A percentile compares a stretch with the other conserved stretches of the same genome.
These are phyloP conservation scores for Lantana camara DNA, from an alignment of 257 asterid genomes.

Conservation along the genomic window DNA sequence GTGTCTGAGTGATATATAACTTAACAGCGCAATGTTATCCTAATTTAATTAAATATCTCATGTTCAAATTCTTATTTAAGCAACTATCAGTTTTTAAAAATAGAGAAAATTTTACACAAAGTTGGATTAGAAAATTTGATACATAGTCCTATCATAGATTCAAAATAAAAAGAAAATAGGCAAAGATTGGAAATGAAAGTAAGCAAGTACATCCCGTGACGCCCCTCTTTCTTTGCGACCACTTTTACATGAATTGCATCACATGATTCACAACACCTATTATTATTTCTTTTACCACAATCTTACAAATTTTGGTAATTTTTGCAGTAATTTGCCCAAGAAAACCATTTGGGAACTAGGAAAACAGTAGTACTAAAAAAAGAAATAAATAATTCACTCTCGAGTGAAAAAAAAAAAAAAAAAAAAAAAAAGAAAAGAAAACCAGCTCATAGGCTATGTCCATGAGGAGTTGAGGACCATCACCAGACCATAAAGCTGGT, in stretches of 20 bases:
- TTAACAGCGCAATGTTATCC: too few relatives aligned
- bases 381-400: too few relatives aligned
- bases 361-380: neutral
- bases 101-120: too few relatives aligned
- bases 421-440: neutral
- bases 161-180: too few relatives aligned
- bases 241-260: slow-evolving; percentile 18
- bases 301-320: neutral
- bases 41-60: too few relatives aligned
- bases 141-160: too few relatives aligned
- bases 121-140: too few relatives aligned
- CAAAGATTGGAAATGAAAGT: neutral
- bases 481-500: slow-evolving; percentile 4
- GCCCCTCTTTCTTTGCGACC: neutral
- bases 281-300: neutral
- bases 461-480: slow-evolving; percentile 4
- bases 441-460: slow-evolving; percentile 5
- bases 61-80: too few relatives aligned
- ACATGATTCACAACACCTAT: slow-evolving; percentile 17
- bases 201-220: slow-evolving; percentile 12
- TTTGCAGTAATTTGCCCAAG: neutral
- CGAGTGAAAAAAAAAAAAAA: neutral
- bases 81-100: too few relatives aligned
- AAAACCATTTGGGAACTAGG: too few relatives aligned
- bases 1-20: too few relatives aligned